Evolutionary conservation across 768 basidiomycete genomes (phyloP).

Genomic region (Leccinum subgranulosum): DNA sequence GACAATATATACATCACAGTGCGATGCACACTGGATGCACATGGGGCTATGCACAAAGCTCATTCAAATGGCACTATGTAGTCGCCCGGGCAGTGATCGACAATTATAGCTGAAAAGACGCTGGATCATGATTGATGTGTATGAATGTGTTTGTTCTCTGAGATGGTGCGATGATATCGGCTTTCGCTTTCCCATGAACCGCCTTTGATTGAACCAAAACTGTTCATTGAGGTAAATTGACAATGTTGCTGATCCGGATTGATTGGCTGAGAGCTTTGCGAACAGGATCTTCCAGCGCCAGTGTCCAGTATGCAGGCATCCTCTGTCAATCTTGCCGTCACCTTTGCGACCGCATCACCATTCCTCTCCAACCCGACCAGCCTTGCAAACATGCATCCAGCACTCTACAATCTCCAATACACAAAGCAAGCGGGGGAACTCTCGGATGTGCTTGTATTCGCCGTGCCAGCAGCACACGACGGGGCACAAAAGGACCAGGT

Average conservation of each 20-base stretch:
- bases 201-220: not conserved
- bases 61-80: not conserved
- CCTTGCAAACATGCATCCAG: slow-evolving; percentile 19
- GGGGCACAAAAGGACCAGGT: slow-evolving; percentile 7
- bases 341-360: slow-evolving; percentile 24
- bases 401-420: slow-evolving; percentile 23
- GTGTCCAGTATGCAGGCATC: slow-evolving; percentile 8
- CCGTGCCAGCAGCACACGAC: slow-evolving; percentile 5
- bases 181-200: not conserved
- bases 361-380: slow-evolving; percentile 23
- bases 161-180: not conserved
- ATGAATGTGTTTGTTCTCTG: not conserved
- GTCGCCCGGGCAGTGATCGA: not conserved
- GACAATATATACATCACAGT: not conserved
- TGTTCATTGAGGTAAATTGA: not conserved
- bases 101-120: not conserved
- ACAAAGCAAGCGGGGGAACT: slow-evolving; percentile 19
- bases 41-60: not conserved
- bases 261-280: not conserved
- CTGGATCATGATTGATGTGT: not conserved
- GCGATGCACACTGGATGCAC: not conserved
- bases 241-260: not conserved
- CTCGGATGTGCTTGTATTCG: slow-evolving; percentile 21
- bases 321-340: slow-evolving; percentile 27
- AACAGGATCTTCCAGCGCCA: not conserved